Percentiles rank a stretch among this genome's conserved stretches.
phyloP scores from a whole-genome alignment of 2,329 filamentous ascomycete species.

The Talaromyces sp. region DNA sequence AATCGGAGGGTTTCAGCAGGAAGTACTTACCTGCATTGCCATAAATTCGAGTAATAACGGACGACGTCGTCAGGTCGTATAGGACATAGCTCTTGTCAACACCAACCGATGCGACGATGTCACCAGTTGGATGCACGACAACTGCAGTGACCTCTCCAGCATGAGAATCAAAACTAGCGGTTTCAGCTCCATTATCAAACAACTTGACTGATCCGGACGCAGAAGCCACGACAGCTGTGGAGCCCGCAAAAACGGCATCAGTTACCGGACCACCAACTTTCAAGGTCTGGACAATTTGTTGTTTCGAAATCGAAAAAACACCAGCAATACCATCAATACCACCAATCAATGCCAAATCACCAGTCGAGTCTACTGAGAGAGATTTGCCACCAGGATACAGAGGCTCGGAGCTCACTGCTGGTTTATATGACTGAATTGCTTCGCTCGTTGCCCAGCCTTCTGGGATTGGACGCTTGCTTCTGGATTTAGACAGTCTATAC shows the following conservation, averaged over 20 bases:
- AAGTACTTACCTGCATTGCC: slow-evolving; percentile 65
- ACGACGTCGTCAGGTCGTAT: slow-evolving; percentile 68
- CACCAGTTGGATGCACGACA: slow-evolving; percentile 74
- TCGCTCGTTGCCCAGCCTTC: slow-evolving; percentile 78
- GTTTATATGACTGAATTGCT: slow-evolving; percentile 57
- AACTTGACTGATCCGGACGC: slow-evolving; percentile 74
- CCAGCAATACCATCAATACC: slow-evolving; percentile 70
- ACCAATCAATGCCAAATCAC: slow-evolving; percentile 66
- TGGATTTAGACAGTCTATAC: slow-evolving; percentile 72
- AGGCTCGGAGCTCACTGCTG: slow-evolving; percentile 50
- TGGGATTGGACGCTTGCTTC: slow-evolving; percentile 83
- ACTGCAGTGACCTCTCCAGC: slow-evolving; percentile 74
- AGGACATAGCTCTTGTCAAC: slow-evolving; percentile 88
- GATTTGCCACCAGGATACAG: slow-evolving; percentile 56
- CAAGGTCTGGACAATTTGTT: slow-evolving; percentile 66
- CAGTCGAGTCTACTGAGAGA: slow-evolving; percentile 55
- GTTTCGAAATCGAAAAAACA: slow-evolving; percentile 71
- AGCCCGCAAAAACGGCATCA: slow-evolving; percentile 53
- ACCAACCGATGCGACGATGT: slow-evolving; percentile 80
- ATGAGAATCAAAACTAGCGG: slow-evolving; percentile 70
- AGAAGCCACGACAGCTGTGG: slow-evolving; percentile 67
- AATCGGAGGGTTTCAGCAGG: neutral
- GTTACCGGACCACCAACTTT: slow-evolving; percentile 64
- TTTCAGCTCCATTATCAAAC: slow-evolving; percentile 65
- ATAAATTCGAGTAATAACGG: slow-evolving; percentile 71